Conservation (phyloP, 257 asterid genomes). For the Nicotiana tomentosiformis region DNA sequence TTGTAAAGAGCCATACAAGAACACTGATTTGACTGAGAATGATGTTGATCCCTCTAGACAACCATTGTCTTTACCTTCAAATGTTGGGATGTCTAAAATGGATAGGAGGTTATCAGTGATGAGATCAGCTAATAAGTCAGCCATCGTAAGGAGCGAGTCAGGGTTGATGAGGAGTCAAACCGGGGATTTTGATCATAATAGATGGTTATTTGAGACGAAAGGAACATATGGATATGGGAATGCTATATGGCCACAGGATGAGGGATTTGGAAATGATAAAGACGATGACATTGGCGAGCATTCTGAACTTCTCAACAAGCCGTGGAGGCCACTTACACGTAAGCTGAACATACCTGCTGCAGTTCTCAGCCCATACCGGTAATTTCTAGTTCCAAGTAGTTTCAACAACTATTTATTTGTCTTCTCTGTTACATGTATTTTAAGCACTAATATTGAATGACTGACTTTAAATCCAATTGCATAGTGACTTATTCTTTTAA, state of each 20-base stretch:
- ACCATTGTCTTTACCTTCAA: slow-evolving; percentile 55
- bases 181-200: slow-evolving; percentile 76
- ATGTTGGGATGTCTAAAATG: slow-evolving; percentile 61
- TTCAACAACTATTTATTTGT: background rate
- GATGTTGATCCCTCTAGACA: slow-evolving; percentile 35
- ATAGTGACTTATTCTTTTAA: background rate
- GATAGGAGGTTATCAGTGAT: slow-evolving; percentile 73
- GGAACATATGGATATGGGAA: slow-evolving; percentile 95
- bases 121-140: slow-evolving; percentile 62
- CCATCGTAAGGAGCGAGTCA: slow-evolving; percentile 51
- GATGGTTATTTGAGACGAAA: slow-evolving; percentile 80
- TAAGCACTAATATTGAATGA: background rate
- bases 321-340: slow-evolving; percentile 88
- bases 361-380: slow-evolving; percentile 77
- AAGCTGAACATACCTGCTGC: slow-evolving; percentile 84
- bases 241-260: slow-evolving; percentile 87
- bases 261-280: slow-evolving; percentile 40
- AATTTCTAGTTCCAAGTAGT: slow-evolving; percentile 10
- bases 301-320: slow-evolving; percentile 58
- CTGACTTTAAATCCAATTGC: background rate
- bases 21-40: slow-evolving; percentile 41
- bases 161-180: slow-evolving; percentile 70
- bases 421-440: background rate
- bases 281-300: slow-evolving; percentile 43
- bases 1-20: slow-evolving; percentile 76